Evolutionary conservation across 2,329 filamentous ascomycete genomes (phyloP).

Genomic region (Talaromyces piceae): DNA sequence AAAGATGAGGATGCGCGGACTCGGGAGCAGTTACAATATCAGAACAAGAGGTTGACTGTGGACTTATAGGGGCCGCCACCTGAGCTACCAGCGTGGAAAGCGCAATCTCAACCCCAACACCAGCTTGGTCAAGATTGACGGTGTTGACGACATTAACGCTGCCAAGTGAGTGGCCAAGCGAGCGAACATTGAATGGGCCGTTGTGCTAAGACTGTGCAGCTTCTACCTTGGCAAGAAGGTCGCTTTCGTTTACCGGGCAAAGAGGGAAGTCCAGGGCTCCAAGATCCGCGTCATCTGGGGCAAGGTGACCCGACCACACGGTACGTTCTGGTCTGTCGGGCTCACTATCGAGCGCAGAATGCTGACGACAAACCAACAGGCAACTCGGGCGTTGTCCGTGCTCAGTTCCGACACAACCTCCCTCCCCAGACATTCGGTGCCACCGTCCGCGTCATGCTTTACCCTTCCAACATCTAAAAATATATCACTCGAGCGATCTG

Average conservation of each 20-base stretch:
- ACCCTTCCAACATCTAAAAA: conserved; percentile 93
- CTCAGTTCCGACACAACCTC: conserved; percentile 94
- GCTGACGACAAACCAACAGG: conserved; percentile 45
- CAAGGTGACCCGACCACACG: conserved; percentile 93
- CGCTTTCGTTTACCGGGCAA: conserved; percentile 95
- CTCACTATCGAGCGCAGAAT: conserved; percentile 2
- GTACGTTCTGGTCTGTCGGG: conserved; percentile 45
- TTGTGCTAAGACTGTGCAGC: conserved; percentile 30
- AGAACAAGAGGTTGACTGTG: conserved; percentile 28
- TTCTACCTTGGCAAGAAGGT: conserved; percentile 99
- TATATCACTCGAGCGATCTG: conserved; percentile 8
- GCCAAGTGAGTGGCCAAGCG: conserved; percentile 57
- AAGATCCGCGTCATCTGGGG: conserved; percentile 99
- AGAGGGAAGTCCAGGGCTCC: conserved; percentile 90
- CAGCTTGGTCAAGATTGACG: conserved; percentile 95
- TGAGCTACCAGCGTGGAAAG: conserved; percentile 95
- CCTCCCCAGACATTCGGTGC: conserved; percentile 95
- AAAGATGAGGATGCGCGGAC: not conserved
- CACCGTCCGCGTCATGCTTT: conserved; percentile 94
- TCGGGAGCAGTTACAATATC: not conserved
- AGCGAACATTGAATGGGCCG: conserved; percentile 19
- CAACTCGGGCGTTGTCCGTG: conserved; percentile 96
- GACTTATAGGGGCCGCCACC: conserved; percentile 77
- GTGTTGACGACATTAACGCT: conserved; percentile 81
- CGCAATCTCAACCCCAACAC: conserved; percentile 84